Evolutionary conservation across 2,329 filamentous ascomycete species (phyloP), one percentile per base, ranked within the genome.

Genomic region (Exophiala lecanii-corni): DNA sequence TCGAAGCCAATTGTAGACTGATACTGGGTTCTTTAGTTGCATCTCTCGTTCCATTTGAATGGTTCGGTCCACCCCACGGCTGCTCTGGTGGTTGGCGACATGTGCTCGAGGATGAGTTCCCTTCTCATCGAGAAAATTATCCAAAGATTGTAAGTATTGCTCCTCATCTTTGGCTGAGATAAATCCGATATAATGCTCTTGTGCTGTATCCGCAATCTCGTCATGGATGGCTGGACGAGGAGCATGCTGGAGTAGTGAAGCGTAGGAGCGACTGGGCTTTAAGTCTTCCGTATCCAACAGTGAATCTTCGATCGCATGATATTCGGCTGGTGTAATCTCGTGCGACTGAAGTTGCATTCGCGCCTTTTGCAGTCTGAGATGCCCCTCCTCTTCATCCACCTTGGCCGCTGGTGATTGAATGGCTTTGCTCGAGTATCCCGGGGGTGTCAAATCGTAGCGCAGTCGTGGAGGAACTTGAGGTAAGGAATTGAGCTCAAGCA

Each of bases 1-100:
- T 50, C 87, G 79, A 9, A 98, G 77, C 92, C 92, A 98, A 64
- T 94, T 96, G 69, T 94, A 94, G 2, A 95, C 89, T 46, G 86
- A 94, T 31, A 88, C 86, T 0, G 89, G 89, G 62, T 97, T 97
- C 39, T 78, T 78, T 17, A 88, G 65, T 19, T 75, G 72, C 37
- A 75, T 61, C 43, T 77, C 74, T 60, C 66, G 74, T 64, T 70
- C 75, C 46, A 67, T 65, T 42, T 80, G 73, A 32, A 73, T 63
- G 39, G 79, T 70, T 45, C 72, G 66, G 39, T 68, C 54, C 9
- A 33, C 61, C 55, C 72, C 70, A 31, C 72, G 62, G 33, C 58
- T 70, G 23, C 59, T 50, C 44, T 71, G 60, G 30, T 63, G 67
- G 43, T 59, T 55, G 49, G 61, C 63, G 53, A 57, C 66, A 56